A percentile compares a stretch with the other conserved stretches of the same genome.
These are phyloP conservation scores for Pseudopithomyces maydicus DNA, from an alignment of 2,329 filamentous ascomycete species.

Conservation along the genomic window DNA sequence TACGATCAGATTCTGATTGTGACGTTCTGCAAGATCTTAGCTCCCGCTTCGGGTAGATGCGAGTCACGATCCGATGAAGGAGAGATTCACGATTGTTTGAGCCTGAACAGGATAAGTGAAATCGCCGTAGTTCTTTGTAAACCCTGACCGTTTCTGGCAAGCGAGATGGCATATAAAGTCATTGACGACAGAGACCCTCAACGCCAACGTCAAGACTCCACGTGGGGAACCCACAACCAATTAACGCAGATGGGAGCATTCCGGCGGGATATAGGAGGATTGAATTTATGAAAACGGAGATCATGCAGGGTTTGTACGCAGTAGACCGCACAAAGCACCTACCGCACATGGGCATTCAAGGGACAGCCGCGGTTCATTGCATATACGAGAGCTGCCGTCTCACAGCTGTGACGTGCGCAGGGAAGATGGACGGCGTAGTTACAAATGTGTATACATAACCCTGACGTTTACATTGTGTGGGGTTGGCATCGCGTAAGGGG, in stretches of 20 bases:
- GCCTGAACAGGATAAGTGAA: constrained; percentile 14
- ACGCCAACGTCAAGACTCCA: constrained; percentile 31
- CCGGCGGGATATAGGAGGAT: constrained; percentile 3
- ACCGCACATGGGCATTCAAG: no score
- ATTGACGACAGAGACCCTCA: constrained; percentile 30
- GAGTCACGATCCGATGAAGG: constrained; percentile 26
- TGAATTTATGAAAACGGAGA: constrained; percentile 15
- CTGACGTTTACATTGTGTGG: constrained; percentile 25
- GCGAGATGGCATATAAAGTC: constrained; percentile 21
- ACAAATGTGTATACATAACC: constrained; percentile 18
- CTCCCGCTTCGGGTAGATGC: constrained; percentile 40
- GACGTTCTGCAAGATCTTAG: constrained; percentile 38
- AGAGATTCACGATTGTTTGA: constrained; percentile 21
- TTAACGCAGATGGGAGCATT: neutral
- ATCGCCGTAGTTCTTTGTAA: constrained; percentile 11
- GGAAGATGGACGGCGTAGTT: constrained; percentile 2
- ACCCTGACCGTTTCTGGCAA: constrained; percentile 14
- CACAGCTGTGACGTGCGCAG: constrained; percentile 6
- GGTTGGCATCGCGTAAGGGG: neutral
- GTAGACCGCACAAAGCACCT: constrained; percentile 14
- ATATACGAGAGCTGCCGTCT: constrained; percentile 23
- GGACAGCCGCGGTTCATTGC: constrained; percentile 19
- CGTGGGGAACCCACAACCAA: constrained; percentile 3
- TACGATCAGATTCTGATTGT: constrained; percentile 10
- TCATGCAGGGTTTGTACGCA: constrained; percentile 14